A percentile compares a stretch with the other conserved stretches of the same genome.
Conservation (phyloP, 2,329 filamentous ascomycete species). For the Colletotrichum lentis region DNA sequence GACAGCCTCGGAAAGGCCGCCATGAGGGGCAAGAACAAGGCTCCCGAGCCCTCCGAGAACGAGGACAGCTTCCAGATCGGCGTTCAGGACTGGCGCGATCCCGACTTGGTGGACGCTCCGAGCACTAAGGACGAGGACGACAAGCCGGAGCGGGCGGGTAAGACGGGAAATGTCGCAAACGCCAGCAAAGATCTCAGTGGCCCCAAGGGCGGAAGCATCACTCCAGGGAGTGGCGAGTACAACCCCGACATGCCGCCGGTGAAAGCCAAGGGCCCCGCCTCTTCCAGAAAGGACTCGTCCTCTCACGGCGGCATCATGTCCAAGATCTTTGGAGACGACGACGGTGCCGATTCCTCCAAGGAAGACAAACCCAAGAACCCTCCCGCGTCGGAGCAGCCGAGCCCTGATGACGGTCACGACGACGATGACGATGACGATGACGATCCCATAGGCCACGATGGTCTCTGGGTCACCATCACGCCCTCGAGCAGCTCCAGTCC, state of each 20-base stretch:
- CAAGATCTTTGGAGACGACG: slow-evolving; percentile 60
- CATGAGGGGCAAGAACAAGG: slow-evolving; percentile 45
- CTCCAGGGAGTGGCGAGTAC: slow-evolving; percentile 78
- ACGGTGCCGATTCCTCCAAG: slow-evolving; percentile 45
- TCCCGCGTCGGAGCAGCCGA: slow-evolving; percentile 40
- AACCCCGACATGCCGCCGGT: slow-evolving; percentile 44
- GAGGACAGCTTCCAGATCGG: slow-evolving; percentile 79
- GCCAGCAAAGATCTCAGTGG: slow-evolving; percentile 44
- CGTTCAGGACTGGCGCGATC: slow-evolving; percentile 87
- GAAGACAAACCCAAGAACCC: slow-evolving; percentile 40
- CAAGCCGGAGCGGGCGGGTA: slow-evolving; percentile 28
- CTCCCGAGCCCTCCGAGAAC: slow-evolving; percentile 37
- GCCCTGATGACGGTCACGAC: slow-evolving; percentile 36
- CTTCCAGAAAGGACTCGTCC: slow-evolving; percentile 17
- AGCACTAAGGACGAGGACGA: slow-evolving; percentile 53
- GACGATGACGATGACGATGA: slow-evolving; percentile 46
- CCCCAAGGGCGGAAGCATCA: slow-evolving; percentile 72
- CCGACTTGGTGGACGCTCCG: slow-evolving; percentile 45
- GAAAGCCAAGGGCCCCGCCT: slow-evolving; percentile 44
- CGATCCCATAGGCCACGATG: slow-evolving; percentile 70
- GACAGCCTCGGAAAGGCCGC: slow-evolving; percentile 51
- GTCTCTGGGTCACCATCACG: slow-evolving; percentile 95
- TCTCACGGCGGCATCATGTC: slow-evolving; percentile 52
- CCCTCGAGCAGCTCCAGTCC: slow-evolving; percentile 89
- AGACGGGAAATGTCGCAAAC: slow-evolving; percentile 38